Conservation (phyloP, 2,329 filamentous ascomycete species). For the Claviceps citrina region DNA sequence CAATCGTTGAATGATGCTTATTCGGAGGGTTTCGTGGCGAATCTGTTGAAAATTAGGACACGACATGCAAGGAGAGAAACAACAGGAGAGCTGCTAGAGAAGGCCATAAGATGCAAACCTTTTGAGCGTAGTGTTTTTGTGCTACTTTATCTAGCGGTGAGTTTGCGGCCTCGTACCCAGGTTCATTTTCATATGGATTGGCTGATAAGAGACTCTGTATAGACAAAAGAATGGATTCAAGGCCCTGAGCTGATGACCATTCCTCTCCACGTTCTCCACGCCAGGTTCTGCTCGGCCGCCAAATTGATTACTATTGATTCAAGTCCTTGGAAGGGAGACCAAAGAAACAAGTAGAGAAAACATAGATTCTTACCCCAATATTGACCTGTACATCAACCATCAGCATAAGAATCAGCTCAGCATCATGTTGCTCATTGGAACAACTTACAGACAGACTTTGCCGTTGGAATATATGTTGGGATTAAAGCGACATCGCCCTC, state of each 20-base stretch:
- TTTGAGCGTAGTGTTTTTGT: slow-evolving; percentile 61
- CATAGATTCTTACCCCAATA: slow-evolving; percentile 52
- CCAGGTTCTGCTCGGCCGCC: slow-evolving; percentile 58
- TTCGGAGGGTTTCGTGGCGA: slow-evolving; percentile 72
- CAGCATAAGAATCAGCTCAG: not conserved
- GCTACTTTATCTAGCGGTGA: slow-evolving; percentile 53
- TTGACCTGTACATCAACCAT: slow-evolving; percentile 51
- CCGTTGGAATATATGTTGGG: slow-evolving; percentile 89
- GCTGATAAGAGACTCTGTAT: slow-evolving; percentile 92
- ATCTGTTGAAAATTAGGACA: slow-evolving; percentile 41
- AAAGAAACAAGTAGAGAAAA: not conserved
- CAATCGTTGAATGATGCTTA: slow-evolving; percentile 72
- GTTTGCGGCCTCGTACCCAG: slow-evolving; percentile 70
- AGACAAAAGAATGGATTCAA: slow-evolving; percentile 86
- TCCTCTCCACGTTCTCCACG: slow-evolving; percentile 77
- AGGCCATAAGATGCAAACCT: slow-evolving; percentile 34
- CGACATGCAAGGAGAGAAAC: not conserved
- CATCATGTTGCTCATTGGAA: not conserved
- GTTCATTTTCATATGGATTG: slow-evolving; percentile 93
- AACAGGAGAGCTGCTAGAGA: not conserved
- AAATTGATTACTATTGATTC: slow-evolving; percentile 1
- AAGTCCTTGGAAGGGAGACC: not conserved
- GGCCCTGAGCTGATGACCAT: slow-evolving; percentile 89
- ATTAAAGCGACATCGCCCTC: slow-evolving; percentile 80
- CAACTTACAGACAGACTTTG: slow-evolving; percentile 74